Percentiles rank a stretch among this genome's conserved stretches.
These are phyloP conservation scores for Fusarium sp. DNA, from an alignment of 2,329 filamentous ascomycete genomes.

Conservation along the genomic window DNA sequence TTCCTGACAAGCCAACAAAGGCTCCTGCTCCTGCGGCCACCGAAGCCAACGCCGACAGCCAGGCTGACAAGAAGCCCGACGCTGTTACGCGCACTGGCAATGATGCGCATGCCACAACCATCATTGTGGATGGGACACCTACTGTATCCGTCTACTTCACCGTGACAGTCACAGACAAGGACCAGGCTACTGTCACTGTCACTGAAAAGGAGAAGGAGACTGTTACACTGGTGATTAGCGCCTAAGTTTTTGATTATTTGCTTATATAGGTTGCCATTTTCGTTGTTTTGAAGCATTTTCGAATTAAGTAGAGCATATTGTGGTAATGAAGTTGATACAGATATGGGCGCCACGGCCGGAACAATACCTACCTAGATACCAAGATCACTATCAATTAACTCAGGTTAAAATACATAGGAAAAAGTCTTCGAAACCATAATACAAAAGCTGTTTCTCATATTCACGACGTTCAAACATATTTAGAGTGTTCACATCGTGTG, in stretches of 20 bases:
- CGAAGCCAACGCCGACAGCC: slow-evolving; percentile 18
- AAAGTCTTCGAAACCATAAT: not conserved
- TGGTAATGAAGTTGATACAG: slow-evolving; percentile 37
- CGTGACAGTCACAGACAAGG: slow-evolving; percentile 51
- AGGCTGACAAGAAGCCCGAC: slow-evolving; percentile 21
- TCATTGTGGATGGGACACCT: slow-evolving; percentile 48
- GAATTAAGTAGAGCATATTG: slow-evolving; percentile 15
- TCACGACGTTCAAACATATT: not conserved
- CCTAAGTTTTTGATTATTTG: slow-evolving; percentile 21
- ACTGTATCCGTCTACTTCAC: slow-evolving; percentile 53
- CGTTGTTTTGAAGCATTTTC: not conserved
- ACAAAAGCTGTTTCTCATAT: not conserved
- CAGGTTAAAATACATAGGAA: not conserved
- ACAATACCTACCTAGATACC: slow-evolving; percentile 1
- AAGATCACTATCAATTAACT: not conserved
- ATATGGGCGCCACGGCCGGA: not conserved
- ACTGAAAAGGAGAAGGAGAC: slow-evolving; percentile 49
- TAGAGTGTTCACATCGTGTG: not conserved
- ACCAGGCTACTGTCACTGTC: slow-evolving; percentile 49
- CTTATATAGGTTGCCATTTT: not conserved
- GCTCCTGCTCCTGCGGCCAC: slow-evolving; percentile 26
- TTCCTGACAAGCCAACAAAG: slow-evolving; percentile 37
- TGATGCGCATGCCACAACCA: slow-evolving; percentile 35
- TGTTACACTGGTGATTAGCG: slow-evolving; percentile 48
- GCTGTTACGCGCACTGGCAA: slow-evolving; percentile 23